Evolutionary conservation across 371 early-diverging fungal species (phyloP).

Genomic region (Dipsacomyces acuminosporus): DNA sequence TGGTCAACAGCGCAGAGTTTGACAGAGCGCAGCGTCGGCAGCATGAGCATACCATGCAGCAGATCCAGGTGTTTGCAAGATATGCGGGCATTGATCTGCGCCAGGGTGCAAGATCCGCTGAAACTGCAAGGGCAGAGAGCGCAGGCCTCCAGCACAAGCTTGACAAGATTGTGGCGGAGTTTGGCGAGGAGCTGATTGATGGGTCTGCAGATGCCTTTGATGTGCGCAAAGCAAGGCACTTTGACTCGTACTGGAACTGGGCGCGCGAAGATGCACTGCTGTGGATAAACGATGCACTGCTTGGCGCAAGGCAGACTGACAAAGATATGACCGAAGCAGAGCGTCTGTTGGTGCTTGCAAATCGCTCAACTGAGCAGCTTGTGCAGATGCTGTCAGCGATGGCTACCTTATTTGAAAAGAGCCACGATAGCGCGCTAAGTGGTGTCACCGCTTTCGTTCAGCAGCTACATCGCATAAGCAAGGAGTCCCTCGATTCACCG

Average conservation of each 20-base stretch:
- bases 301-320: constrained; percentile 73
- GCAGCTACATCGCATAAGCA: constrained; percentile 9
- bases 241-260: constrained; percentile 97
- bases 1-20: constrained; percentile 87
- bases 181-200: constrained; percentile 80
- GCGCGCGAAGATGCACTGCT: constrained; percentile 84
- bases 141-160: constrained; percentile 69
- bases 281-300: constrained; percentile 84
- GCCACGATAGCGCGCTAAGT: not conserved
- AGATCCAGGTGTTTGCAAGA: constrained; percentile 78
- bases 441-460: not conserved
- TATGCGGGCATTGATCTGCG: constrained; percentile 80
- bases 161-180: constrained; percentile 77
- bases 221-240: constrained; percentile 76
- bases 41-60: constrained; percentile 68
- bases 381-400: constrained; percentile 79
- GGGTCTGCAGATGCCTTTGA: constrained; percentile 83
- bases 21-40: constrained; percentile 74
- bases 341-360: constrained; percentile 85
- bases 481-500: constrained; percentile 65
- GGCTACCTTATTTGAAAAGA: constrained; percentile 55
- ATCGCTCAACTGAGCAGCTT: constrained; percentile 71
- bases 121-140: constrained; percentile 56
- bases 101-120: constrained; percentile 60
- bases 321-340: constrained; percentile 85